Percentiles rank a stretch among this genome's conserved stretches.
phyloP scores from a whole-genome alignment of 331 rosid genomes.

The Rosa hybrid region DNA sequence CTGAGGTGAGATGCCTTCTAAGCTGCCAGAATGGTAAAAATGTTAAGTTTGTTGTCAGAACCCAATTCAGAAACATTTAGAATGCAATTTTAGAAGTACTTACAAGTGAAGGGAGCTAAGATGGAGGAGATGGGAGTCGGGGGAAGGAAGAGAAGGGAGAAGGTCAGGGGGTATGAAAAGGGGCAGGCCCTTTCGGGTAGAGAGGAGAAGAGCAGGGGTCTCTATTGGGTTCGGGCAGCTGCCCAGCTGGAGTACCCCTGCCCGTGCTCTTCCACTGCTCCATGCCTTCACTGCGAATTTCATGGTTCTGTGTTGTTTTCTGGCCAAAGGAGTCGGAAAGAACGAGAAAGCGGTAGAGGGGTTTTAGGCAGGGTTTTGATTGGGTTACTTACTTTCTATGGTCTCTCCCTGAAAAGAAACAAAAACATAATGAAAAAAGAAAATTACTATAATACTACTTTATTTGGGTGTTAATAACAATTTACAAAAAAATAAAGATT shows the following conservation, averaged over 20 bases:
- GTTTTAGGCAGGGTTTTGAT: background rate
- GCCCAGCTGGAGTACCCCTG: conserved; percentile 62
- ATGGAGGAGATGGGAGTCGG: conserved; percentile 82
- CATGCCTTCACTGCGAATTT: conserved; percentile 67
- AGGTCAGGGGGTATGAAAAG: conserved; percentile 76
- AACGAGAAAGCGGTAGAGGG: background rate
- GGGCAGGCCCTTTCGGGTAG: conserved; percentile 90
- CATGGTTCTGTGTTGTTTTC: conserved; percentile 32
- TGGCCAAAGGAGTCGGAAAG: background rate
- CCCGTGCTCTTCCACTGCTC: conserved; percentile 65
- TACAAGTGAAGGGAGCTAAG: conserved; percentile 86
- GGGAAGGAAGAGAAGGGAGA: conserved; percentile 87
- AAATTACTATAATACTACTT: too few species aligned
- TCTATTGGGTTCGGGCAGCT: conserved; percentile 53
- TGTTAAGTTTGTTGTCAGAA: background rate
- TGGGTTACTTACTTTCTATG: too few species aligned
- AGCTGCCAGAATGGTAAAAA: conserved; percentile 32
- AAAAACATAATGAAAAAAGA: too few species aligned
- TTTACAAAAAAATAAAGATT: too few species aligned
- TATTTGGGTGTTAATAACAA: too few species aligned
- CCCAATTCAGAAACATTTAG: background rate
- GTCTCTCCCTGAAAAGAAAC: too few species aligned
- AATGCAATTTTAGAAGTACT: conserved; percentile 7
- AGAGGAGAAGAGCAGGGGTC: conserved; percentile 79
- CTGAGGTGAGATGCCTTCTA: conserved; percentile 75